A percentile compares a stretch with the other conserved stretches of the same genome.
These are phyloP conservation scores for Pichia phayaonensis DNA, from an alignment of 805 yeast species.

Conservation along the genomic window DNA sequence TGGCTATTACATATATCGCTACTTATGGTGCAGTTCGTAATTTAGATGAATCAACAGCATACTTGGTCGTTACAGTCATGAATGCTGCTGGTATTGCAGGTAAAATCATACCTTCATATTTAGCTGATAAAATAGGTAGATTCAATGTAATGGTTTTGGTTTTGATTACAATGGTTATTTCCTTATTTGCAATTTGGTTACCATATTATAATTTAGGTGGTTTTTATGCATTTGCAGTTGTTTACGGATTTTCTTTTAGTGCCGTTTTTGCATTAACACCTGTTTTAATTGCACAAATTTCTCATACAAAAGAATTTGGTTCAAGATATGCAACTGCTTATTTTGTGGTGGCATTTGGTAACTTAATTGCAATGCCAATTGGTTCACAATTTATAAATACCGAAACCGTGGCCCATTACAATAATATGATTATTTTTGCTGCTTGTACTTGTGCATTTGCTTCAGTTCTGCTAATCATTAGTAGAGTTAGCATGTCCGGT, in stretches of 20 bases:
- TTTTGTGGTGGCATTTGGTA: conserved; percentile 46
- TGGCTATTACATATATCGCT: conserved; percentile 43
- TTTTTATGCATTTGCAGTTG: conserved; percentile 42
- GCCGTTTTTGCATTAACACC: conserved; percentile 57
- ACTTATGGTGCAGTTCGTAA: conserved; percentile 48
- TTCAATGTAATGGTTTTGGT: conserved; percentile 43
- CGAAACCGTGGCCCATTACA: conserved; percentile 16
- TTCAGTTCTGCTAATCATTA: conserved; percentile 8
- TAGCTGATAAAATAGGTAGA: conserved; percentile 37
- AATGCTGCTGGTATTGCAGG: conserved; percentile 39
- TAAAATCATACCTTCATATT: conserved; percentile 24
- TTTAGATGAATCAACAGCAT: conserved; percentile 35
- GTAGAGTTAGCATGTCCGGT: conserved; percentile 17
- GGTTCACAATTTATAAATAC: conserved; percentile 39
- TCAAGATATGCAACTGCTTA: conserved; percentile 63
- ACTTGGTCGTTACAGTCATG: conserved; percentile 39
- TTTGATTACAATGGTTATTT: conserved; percentile 38
- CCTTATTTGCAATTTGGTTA: conserved; percentile 52
- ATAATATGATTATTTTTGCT: conserved; percentile 23
- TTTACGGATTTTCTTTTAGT: conserved; percentile 47
- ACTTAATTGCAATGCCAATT: conserved; percentile 39
- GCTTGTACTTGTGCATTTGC: conserved; percentile 19
- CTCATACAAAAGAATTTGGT: conserved; percentile 55
- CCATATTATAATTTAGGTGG: conserved; percentile 40
- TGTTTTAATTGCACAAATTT: conserved; percentile 51